Percentiles rank a stretch among this genome's conserved stretches.
Evolutionary conservation across 331 rosid species (phyloP).

Genomic region (Cydonia oblonga): DNA sequence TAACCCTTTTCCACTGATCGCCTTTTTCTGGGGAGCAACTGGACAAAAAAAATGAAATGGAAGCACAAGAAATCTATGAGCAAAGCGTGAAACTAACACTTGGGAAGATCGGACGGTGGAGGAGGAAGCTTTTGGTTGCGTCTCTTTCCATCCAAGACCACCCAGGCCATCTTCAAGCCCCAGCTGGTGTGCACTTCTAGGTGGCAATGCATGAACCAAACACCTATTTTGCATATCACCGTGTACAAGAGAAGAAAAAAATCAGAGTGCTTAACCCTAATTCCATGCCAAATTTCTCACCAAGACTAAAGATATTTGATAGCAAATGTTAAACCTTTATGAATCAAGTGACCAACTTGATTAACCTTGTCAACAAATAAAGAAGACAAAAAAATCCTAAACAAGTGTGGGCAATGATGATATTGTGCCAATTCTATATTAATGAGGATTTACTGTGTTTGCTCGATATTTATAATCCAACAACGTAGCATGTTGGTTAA

Average conservation of each 20-base stretch:
- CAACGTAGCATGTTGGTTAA: neutral
- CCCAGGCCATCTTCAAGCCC: conserved; percentile 87
- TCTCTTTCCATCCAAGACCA: conserved; percentile 56
- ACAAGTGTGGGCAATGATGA: neutral
- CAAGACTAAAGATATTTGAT: neutral
- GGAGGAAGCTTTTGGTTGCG: conserved; percentile 66
- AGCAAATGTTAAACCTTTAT: neutral
- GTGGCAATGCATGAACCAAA: conserved; percentile 86
- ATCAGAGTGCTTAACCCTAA: neutral
- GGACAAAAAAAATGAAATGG: neutral
- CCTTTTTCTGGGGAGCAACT: neutral
- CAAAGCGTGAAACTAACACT: conserved; percentile 30
- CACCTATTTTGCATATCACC: conserved; percentile 27
- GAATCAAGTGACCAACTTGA: neutral
- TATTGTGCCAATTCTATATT: neutral
- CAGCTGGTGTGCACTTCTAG: conserved; percentile 81
- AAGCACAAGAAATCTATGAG: neutral
- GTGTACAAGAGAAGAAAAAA: neutral
- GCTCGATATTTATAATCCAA: neutral
- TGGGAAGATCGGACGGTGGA: conserved; percentile 83
- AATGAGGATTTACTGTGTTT: neutral
- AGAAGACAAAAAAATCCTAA: neutral
- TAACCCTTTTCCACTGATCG: neutral
- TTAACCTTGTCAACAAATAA: neutral
- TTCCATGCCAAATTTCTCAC: neutral